Evolutionary conservation across 306 rosid genomes (phyloP), one percentile per base, ranked within the genome.

Genomic region (Ormosia emarginata): DNA sequence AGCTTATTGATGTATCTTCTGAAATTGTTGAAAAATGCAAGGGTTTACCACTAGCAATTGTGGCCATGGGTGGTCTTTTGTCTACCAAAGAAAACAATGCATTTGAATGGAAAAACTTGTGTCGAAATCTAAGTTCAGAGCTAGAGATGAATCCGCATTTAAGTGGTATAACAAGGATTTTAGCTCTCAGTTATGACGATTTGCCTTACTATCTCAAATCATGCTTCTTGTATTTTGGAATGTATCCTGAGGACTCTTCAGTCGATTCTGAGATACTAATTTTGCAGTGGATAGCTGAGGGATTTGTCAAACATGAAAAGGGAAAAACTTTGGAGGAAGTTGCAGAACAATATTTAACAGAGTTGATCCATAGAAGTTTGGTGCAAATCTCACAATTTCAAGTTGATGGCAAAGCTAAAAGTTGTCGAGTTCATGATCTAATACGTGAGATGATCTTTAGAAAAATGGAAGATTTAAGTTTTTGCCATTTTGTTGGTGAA

Each of bases 331-430:
- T 33, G 2, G 76, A 71, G 18, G 44, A 49, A 49, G 43, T 32
- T 30, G 76, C 62, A 49, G 30, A 70, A 14, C 7, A 34, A 53
- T 41, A 72, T 73, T 37, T 81, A 33, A 17, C 6, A 5, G 84
- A 72, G 15, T 57, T 81, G 63, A 30, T 74, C n/a, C 3, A 15
- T 43, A 64, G 80, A 81, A 73, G 50, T 32, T 4, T 81, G 61
- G 80, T 81, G 14, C 67, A 82, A 44, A 56, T 34, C 7, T 10
- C 29, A 15, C 5, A 39, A 29, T 2, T 29, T 46, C 5, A 5
- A 1, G 6, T 24, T 7, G 58, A 40, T 58, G 69, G 69, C 2
- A 57, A 41, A 24, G 17, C 39, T 58, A 40, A 1, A 29, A 2
- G 8, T 39, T 75, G 79, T 58, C 57, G 30, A 13, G 79, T 75